phyloP scores from a whole-genome alignment of 306 rosid species.

The Vigna reflexopilosa region DNA sequence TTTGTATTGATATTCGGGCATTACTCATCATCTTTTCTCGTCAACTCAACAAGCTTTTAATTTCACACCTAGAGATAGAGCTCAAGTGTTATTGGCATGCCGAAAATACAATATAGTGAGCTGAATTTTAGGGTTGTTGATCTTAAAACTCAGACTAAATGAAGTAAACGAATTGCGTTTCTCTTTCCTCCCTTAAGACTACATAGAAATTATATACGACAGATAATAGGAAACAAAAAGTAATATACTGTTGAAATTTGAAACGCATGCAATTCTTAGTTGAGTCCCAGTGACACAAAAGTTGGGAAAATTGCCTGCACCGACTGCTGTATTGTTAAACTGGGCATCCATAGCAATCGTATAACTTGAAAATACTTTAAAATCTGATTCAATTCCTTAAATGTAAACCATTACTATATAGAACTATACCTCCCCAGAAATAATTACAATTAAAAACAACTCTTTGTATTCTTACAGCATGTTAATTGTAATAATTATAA shows the following conservation, averaged over 20 bases:
- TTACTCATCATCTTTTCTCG: constrained; percentile 29
- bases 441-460: too few species aligned
- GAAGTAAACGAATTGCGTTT: constrained; percentile 17
- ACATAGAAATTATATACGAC: not conserved
- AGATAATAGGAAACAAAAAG: not conserved
- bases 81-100: constrained; percentile 22
- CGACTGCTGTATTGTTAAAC: constrained; percentile 12
- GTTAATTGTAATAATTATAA: too few species aligned
- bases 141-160: constrained; percentile 38
- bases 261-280: constrained; percentile 18
- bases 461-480: too few species aligned
- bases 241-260: constrained; percentile 23
- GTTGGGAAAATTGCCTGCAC: not conserved
- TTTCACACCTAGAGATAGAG: constrained; percentile 8
- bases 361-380: too few species aligned
- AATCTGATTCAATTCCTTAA: too few species aligned
- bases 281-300: constrained; percentile 20
- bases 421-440: too few species aligned
- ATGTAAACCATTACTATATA: too few species aligned
- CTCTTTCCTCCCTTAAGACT: constrained; percentile 27
- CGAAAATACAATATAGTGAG: constrained; percentile 7
- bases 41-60: constrained; percentile 20
- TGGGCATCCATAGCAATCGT: not conserved
- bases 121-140: constrained; percentile 20
- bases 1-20: constrained; percentile 4